Base-by-base conservation (phyloP, 2,329 filamentous ascomycete genomes). In the Trichoderma sp. region DNA sequence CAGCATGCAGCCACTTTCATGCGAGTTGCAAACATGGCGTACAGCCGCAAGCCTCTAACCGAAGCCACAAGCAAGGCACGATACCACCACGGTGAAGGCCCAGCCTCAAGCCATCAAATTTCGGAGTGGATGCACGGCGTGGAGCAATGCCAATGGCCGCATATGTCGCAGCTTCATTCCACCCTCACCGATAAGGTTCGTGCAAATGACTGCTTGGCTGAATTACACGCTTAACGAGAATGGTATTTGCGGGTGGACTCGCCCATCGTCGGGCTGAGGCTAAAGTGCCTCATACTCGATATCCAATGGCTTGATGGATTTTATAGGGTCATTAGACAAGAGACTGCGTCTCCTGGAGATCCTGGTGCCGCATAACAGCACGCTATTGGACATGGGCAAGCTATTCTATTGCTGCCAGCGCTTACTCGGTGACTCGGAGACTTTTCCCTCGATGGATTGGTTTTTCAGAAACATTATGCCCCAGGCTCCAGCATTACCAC, bases 41-140 rank as follows among this genome's bases (percentile, higher is more conserved):
- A 6, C n/a, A 49, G 63, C 53, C 27, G 53, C 53, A 27, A 27
- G 53, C 52, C 63, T 47, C 29, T 37, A 66, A 29, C 53, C 63
- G 63, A 66, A 31, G 37, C 53, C 53, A 21, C 52, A 47, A 66
- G 63, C 55, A 37, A 59, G 63, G 29, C 14, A 57, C 27, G 4
- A 33, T n/a, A 11, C 40, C 11, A 29, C 19, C n/a, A 35, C 37
- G 55, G 43, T 40, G 57, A 59, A 43, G 8, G 29, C 14, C 35
- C 21, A 59, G 63, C 37, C 55, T 40, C 37, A 21, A n/a, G n/a
- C 29, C 57, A 49, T 49, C 35, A 29, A 37, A n/a, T 40, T 52
- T 19, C 49, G 43, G 40, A n/a, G 40, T 24, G 16, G 35, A 57
- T 37, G 40, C 63, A 67, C 31, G 63, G 27, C 29, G 53, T 29